Evolutionary conservation across 495 filamentous ascomycete species (phyloP), one percentile per base, ranked within the genome.

Genomic region (Acidomyces sp.): DNA sequence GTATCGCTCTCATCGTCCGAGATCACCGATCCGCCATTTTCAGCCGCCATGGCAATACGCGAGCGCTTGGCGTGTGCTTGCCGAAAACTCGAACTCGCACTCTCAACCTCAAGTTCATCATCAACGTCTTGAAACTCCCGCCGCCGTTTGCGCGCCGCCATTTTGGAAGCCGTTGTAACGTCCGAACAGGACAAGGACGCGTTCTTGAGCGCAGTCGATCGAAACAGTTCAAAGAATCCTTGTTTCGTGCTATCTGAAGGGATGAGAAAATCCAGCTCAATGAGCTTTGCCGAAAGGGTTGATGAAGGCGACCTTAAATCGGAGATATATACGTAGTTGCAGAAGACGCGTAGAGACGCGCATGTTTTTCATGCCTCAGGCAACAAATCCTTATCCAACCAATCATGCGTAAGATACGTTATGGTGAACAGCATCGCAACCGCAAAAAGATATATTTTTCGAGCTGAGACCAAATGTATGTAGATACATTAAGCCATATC

Each of bases 51-150:
- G 5, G 42, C 27, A 16, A 51, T 15, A 16, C 35, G 24, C 2
- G 42, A 46, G 9, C 48, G 37, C 21, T 51, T 48, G 21, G 44
- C 35, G 49, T 67, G 46, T 35, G 67, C 55, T 34, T 61, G 60
- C 30, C 62, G 55, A 26, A 70, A 48, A 39, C 52, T 61, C 9
- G 67, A 69, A 41, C 55, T 64, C 9, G 65, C 62, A 26, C 61
- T 59, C 28, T 63, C 59, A 11, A 69, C 52, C 15, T 68, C 49
- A 24, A 60, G 56, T 19, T 75, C 68, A 2, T 64, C 63, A 26
- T 69, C 65, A n/a, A 58, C 62, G n/a, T 66, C 61, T n/a, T 62
- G 59, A 4, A 52, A 33, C 29, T 54, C 54, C 41, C 70, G 66
- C 18, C 55, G 48, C 41, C 74, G 68, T 52, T 77, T 77, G 13